Evolutionary conservation across 2,329 filamentous ascomycete genomes (phyloP).

Genomic region (Macroventuria anomochaeta): DNA sequence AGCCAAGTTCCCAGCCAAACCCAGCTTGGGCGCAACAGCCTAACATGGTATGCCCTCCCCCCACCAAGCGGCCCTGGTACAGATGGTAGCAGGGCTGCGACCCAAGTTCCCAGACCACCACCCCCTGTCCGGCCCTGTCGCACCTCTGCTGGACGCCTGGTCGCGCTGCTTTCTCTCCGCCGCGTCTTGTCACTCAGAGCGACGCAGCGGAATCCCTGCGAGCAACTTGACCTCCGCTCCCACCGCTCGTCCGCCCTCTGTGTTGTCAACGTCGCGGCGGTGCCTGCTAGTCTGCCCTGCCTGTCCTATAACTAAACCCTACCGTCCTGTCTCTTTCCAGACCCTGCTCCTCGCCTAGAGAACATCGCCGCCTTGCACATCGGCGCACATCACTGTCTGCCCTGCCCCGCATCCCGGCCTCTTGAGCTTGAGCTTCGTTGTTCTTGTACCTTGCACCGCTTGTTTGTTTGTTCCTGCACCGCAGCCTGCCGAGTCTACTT

Average conservation of each 20-base stretch:
- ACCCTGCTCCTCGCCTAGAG: slow-evolving; percentile 48
- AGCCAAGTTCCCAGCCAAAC: slow-evolving; percentile 31
- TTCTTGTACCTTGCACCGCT: slow-evolving; percentile 28
- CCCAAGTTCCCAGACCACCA: slow-evolving; percentile 23
- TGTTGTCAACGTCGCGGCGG: slow-evolving; percentile 39
- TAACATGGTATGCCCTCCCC: slow-evolving; percentile 53
- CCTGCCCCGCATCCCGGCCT: slow-evolving; percentile 29
- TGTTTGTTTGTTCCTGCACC: slow-evolving; percentile 25
- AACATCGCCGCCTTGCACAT: slow-evolving; percentile 28
- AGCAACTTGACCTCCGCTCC: slow-evolving; percentile 33
- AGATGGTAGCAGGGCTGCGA: slow-evolving; percentile 27
- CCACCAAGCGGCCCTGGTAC: slow-evolving; percentile 43
- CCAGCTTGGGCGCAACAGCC: slow-evolving; percentile 45
- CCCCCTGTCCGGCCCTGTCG: slow-evolving; percentile 35
- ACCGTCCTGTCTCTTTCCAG: slow-evolving; percentile 39
- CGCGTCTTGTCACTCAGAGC: slow-evolving; percentile 37
- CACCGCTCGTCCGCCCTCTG: slow-evolving; percentile 40
- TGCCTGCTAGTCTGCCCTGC: slow-evolving; percentile 38
- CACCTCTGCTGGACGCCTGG: slow-evolving; percentile 35
- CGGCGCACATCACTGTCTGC: slow-evolving; percentile 31
- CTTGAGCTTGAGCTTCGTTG: slow-evolving; percentile 15
- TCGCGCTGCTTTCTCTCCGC: slow-evolving; percentile 32
- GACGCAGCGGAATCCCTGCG: slow-evolving; percentile 45
- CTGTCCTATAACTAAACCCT: slow-evolving; percentile 46
- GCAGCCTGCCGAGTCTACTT: slow-evolving; percentile 6